phyloP scores from a whole-genome alignment of 305 asterid species.

The Fraxinus xanthoxyloides region DNA sequence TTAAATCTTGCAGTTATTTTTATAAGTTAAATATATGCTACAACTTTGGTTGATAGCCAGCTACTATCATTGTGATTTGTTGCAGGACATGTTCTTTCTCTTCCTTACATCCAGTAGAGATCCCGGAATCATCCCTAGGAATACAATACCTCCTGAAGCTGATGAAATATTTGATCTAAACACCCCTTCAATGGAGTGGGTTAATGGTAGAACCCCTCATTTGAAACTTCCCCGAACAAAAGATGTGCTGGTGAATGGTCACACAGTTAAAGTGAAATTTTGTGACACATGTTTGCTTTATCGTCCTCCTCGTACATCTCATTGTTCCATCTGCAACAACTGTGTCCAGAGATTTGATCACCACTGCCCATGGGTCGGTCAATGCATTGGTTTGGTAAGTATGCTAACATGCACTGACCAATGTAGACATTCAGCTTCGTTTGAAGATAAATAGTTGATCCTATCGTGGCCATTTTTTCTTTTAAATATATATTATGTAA shows the following conservation, averaged over 20 bases:
- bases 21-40: background rate
- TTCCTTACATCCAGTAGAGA: conserved; percentile 68
- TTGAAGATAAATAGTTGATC: background rate
- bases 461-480: background rate
- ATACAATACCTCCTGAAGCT: conserved; percentile 52
- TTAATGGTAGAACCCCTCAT: conserved; percentile 54
- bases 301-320: conserved; percentile 87
- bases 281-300: conserved; percentile 70
- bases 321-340: conserved; percentile 68
- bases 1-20: background rate
- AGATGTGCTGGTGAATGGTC: conserved; percentile 59
- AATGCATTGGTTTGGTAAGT: conserved; percentile 76
- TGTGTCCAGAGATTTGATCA: conserved; percentile 74
- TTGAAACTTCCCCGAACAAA: conserved; percentile 59
- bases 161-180: conserved; percentile 42
- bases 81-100: conserved; percentile 63
- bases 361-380: conserved; percentile 84
- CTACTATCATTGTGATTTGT: conserved; percentile 9
- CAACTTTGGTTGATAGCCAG: background rate
- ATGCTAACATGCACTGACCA: background rate
- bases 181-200: conserved; percentile 73
- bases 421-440: background rate
- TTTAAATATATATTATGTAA: background rate
- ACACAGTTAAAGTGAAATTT: conserved; percentile 61
- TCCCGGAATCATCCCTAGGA: conserved; percentile 78